Evolutionary conservation across 2,329 filamentous ascomycete species (phyloP).

Genomic region (Fusarium newnesense): DNA sequence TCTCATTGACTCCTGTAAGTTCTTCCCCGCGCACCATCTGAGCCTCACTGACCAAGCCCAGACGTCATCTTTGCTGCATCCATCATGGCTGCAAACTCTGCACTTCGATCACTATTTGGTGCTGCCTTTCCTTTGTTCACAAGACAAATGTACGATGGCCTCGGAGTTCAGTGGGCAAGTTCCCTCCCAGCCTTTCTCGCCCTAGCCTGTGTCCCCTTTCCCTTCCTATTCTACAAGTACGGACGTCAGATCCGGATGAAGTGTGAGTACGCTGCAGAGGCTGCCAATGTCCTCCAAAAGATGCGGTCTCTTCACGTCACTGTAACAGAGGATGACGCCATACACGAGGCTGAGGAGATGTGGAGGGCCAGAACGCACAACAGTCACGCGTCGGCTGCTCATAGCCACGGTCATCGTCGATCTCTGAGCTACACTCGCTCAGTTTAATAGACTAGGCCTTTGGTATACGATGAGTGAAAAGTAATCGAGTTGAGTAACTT

Average conservation of each 20-base stretch:
- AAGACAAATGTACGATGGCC: conserved; percentile 12
- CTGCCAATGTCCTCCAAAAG: not conserved
- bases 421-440: not conserved
- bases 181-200: conserved; percentile 22
- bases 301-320: not conserved
- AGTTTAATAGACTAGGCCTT: not conserved
- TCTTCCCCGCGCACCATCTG: fast-evolving
- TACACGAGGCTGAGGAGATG: conserved; percentile 5
- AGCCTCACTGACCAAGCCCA: not conserved
- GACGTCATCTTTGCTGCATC: conserved; percentile 14
- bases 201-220: conserved; percentile 11
- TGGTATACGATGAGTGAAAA: not conserved
- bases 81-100: conserved; percentile 19
- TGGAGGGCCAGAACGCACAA: conserved; percentile 1
- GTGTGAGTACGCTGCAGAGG: conserved; percentile 18
- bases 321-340: not conserved
- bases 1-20: conserved; percentile 18
- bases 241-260: not conserved
- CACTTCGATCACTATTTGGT: conserved; percentile 10
- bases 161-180: conserved; percentile 17
- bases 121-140: conserved; percentile 24
- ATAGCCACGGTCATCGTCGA: not conserved
- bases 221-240: conserved; percentile 18
- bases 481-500: too few relatives aligned
- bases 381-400: not conserved